phyloP scores from a whole-genome alignment of 345 rosid species.

The Sisymbrium irio region DNA sequence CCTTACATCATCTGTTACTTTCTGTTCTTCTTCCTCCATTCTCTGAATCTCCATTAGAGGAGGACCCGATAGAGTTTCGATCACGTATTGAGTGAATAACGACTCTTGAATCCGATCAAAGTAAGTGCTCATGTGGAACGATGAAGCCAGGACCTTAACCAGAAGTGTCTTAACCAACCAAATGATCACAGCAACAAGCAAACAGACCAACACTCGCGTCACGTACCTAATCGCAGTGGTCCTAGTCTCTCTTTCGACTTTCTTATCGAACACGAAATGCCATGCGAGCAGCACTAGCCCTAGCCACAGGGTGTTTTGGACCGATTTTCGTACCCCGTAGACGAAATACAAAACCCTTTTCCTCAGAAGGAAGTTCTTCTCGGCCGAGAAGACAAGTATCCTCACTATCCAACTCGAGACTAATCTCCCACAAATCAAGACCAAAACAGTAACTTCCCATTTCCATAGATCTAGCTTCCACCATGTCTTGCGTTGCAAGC shows the following conservation, averaged over 20 bases:
- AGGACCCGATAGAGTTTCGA: slow-evolving; percentile 60
- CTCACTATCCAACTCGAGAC: slow-evolving; percentile 71
- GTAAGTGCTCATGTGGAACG: slow-evolving; percentile 69
- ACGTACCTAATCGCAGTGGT: slow-evolving; percentile 38
- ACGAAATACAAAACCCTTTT: slow-evolving; percentile 73
- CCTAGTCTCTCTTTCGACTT: slow-evolving; percentile 43
- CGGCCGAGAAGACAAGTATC: slow-evolving; percentile 53
- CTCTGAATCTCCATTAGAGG: slow-evolving; percentile 52
- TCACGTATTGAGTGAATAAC: slow-evolving; percentile 57
- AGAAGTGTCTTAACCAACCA: slow-evolving; percentile 68
- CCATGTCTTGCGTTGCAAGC: slow-evolving; percentile 31
- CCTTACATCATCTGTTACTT: slow-evolving; percentile 39
- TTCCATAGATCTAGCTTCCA: slow-evolving; percentile 60
- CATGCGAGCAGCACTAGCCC: slow-evolving; percentile 64
- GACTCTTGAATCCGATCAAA: slow-evolving; percentile 75
- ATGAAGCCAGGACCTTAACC: slow-evolving; percentile 64
- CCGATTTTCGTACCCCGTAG: slow-evolving; percentile 58
- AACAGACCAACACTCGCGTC: slow-evolving; percentile 51
- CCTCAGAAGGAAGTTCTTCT: slow-evolving; percentile 57
- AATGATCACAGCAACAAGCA: slow-evolving; percentile 47
- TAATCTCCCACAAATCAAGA: slow-evolving; percentile 63
- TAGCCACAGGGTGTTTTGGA: slow-evolving; percentile 65
- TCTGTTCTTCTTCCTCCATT: slow-evolving; percentile 47
- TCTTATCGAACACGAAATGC: slow-evolving; percentile 58
- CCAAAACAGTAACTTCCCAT: slow-evolving; percentile 66